phyloP scores from a whole-genome alignment of 768 basidiomycete genomes.

The Polyporus arcularius region DNA sequence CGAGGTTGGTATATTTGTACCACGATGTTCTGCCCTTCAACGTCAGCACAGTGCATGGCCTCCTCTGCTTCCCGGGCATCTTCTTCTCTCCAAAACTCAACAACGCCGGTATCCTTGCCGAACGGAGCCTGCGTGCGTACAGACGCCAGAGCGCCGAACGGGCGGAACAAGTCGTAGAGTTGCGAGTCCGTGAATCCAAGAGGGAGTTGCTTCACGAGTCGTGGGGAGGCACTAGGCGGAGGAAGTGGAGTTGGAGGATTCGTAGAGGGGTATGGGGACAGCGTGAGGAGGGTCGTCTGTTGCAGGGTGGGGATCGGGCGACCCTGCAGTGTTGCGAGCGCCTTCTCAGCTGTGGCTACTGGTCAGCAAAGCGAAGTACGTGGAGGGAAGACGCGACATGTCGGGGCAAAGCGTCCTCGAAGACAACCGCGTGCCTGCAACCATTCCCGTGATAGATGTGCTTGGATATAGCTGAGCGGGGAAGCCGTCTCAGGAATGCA shows the following conservation, averaged over 20 bases:
- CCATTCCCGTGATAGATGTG: no score
- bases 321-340: conserved; percentile 79
- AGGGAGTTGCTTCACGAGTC: conserved; percentile 85
- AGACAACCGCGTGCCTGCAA: no score
- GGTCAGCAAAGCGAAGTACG: conserved; percentile 1
- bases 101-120: conserved; percentile 73
- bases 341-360: conserved; percentile 72
- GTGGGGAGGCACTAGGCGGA: conserved; percentile 73
- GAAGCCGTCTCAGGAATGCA: no score
- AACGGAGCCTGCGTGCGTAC: conserved; percentile 73
- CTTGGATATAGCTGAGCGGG: no score
- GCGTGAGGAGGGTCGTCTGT: conserved; percentile 60
- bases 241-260: conserved; percentile 74
- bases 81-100: conserved; percentile 88
- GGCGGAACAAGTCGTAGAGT: conserved; percentile 84
- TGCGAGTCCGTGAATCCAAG: conserved; percentile 63
- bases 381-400: neutral
- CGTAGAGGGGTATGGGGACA: conserved; percentile 85
- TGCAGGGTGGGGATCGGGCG: conserved; percentile 64
- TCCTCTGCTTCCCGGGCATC: conserved; percentile 80
- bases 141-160: conserved; percentile 82
- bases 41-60: conserved; percentile 79
- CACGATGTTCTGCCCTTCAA: conserved; percentile 83
- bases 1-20: conserved; percentile 78
- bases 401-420: neutral